These are phyloP conservation scores for Balakata baccata DNA, from an alignment of 345 rosid genomes.

Conservation along the genomic window DNA sequence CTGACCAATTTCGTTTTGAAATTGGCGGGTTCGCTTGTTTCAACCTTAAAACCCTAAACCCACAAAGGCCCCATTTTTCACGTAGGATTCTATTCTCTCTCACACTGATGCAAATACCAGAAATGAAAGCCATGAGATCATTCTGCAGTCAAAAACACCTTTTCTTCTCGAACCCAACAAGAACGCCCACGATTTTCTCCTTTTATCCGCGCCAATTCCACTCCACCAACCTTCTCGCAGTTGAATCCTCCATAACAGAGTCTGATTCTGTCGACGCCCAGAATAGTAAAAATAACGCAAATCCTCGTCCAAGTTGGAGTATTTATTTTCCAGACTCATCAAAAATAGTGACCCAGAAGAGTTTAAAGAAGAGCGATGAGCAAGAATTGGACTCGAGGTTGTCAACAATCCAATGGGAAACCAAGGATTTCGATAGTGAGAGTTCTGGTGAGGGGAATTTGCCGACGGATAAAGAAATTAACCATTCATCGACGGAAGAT, in stretches of 20 bases:
- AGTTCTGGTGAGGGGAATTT: background rate
- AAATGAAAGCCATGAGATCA: constrained; percentile 37
- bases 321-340: constrained; percentile 25
- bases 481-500: background rate
- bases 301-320: constrained; percentile 31
- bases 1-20: background rate
- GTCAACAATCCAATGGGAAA: constrained; percentile 9
- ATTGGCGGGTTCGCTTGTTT: constrained; percentile 9
- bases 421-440: background rate
- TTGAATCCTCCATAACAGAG: background rate
- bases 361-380: background rate
- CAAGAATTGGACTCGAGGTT: constrained; percentile 9
- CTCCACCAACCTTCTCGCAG: constrained; percentile 17
- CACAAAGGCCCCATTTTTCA: background rate
- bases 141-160: constrained; percentile 19
- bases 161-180: constrained; percentile 15
- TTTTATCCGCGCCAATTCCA: constrained; percentile 27
- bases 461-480: constrained; percentile 5
- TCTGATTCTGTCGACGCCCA: background rate
- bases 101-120: constrained; percentile 25
- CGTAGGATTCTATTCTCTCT: background rate
- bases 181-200: background rate
- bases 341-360: background rate
- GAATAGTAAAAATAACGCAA: background rate
- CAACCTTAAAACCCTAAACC: constrained; percentile 15